Base-by-base conservation (phyloP, 768 basidiomycete species). In the Tulasnella sp. region DNA sequence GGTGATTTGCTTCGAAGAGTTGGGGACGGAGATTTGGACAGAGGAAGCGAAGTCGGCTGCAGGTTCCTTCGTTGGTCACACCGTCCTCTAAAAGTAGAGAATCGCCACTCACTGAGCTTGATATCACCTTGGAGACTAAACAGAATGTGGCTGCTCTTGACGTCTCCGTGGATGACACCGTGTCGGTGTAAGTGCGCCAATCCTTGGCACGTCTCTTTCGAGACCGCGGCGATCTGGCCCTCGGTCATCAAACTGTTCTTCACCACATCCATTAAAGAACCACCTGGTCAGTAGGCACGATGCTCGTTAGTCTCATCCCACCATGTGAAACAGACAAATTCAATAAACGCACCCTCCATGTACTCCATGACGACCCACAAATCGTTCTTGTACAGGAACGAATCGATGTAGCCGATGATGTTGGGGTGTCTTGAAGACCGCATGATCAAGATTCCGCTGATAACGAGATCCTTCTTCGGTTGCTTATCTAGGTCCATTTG, bases 381-480 rank as follows among this genome's bases (percentile, higher is more conserved):
- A n/a, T n/a, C n/a, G n/a, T n/a, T n/a, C n/a, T n/a, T n/a, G n/a
- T n/a, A n/a, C n/a, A n/a, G n/a, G n/a, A n/a, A n/a, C n/a, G n/a
- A n/a, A n/a, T n/a, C n/a, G n/a, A n/a, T n/a, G n/a, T n/a, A n/a
- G n/a, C n/a, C n/a, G n/a, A n/a, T n/a, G n/a, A n/a, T n/a, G n/a
- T n/a, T n/a, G n/a, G n/a, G n/a, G n/a, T n/a, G n/a, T n/a, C n/a
- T n/a, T n/a, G n/a, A n/a, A n/a, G n/a, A n/a, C n/a, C n/a, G n/a
- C n/a, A n/a, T n/a, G n/a, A n/a, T n/a, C n/a, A n/a, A 90, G 81
- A 99, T 99, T 85, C 99, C 98, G 85, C 99, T 99, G 87, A 99
- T 99, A 86, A 99, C 98, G 72, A 99, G 88, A 83, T 99, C 98
- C 85, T 99, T 98, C 88, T 99, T 99, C 55, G 98, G 98, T 83